Conservation (phyloP, 768 basidiomycete genomes). For the Mycena sanguinolenta region DNA sequence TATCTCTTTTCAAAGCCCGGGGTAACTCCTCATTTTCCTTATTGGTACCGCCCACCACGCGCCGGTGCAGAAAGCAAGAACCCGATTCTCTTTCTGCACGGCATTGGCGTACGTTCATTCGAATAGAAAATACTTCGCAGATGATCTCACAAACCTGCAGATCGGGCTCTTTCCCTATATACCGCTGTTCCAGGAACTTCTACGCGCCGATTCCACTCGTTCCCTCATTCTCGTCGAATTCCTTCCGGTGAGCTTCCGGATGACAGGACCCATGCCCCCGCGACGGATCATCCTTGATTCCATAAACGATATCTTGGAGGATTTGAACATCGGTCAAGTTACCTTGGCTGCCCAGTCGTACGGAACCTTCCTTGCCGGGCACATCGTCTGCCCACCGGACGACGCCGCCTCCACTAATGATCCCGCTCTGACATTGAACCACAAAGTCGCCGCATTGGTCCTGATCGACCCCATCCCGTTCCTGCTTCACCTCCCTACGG, state of each 20-base stretch:
- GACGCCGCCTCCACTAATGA: constrained; percentile 20
- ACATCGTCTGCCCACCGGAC: constrained; percentile 54
- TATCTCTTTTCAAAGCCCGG: constrained; percentile 59
- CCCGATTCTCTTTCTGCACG: constrained; percentile 76
- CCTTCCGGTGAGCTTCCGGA: constrained; percentile 71
- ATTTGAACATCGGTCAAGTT: constrained; percentile 53
- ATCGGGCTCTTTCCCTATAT: constrained; percentile 74
- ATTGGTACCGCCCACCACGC: constrained; percentile 60
- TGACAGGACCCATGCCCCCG: constrained; percentile 64
- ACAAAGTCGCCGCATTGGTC: constrained; percentile 58
- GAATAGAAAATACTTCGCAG: background rate
- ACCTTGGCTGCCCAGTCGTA: constrained; percentile 72
- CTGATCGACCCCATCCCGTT: constrained; percentile 78
- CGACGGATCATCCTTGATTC: constrained; percentile 56
- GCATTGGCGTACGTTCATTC: constrained; percentile 67
- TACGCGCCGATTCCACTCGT: constrained; percentile 58
- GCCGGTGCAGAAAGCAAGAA: constrained; percentile 52
- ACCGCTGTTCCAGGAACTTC: constrained; percentile 63
- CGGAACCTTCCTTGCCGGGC: constrained; percentile 69
- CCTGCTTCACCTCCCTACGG: constrained; percentile 71
- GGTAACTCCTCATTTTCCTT: constrained; percentile 52
- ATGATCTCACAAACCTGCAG: constrained; percentile 46
- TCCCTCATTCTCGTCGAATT: constrained; percentile 74
- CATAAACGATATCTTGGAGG: constrained; percentile 59
- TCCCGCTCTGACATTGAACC: constrained; percentile 37